These are phyloP conservation scores for Allium fistulosum DNA, from an alignment of 106 monocot species.

Conservation along the genomic window DNA sequence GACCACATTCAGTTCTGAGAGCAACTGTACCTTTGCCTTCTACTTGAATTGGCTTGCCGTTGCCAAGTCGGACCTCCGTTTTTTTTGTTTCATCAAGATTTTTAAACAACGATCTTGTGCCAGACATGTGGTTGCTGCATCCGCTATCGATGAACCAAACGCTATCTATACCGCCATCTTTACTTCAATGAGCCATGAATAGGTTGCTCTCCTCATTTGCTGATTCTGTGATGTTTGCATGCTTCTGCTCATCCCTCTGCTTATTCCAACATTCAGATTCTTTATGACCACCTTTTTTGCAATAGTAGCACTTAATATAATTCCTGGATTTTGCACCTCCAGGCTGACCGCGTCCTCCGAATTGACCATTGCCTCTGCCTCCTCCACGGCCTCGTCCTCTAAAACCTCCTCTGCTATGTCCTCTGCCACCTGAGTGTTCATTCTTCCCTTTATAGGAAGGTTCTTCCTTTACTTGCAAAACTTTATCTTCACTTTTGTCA, in stretches of 20 bases:
- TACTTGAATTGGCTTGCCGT: neutral
- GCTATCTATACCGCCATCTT: neutral
- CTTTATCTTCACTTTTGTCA: neutral
- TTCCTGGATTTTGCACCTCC: neutral
- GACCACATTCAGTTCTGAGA: neutral
- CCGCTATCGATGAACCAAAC: neutral
- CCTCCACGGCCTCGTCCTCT: neutral
- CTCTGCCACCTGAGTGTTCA: neutral
- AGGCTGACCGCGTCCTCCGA: neutral
- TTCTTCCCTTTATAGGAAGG: neutral
- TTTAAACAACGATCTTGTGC: neutral
- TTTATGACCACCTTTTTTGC: neutral
- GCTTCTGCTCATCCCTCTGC: too few species aligned
- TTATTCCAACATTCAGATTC: neutral
- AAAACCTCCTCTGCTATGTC: too few species aligned
- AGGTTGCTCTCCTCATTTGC: neutral
- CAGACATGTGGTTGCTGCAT: constrained; percentile 1
- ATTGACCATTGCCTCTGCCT: neutral
- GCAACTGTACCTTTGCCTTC: too few species aligned
- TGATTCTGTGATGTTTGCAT: neutral
- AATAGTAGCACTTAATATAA: neutral
- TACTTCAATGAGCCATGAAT: neutral
- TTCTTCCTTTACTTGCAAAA: neutral
- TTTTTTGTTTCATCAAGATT: constrained; percentile 2
- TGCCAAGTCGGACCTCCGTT: neutral